Base-by-base conservation (phyloP, 2,329 filamentous ascomycete genomes). In the Verticillium dahliae region DNA sequence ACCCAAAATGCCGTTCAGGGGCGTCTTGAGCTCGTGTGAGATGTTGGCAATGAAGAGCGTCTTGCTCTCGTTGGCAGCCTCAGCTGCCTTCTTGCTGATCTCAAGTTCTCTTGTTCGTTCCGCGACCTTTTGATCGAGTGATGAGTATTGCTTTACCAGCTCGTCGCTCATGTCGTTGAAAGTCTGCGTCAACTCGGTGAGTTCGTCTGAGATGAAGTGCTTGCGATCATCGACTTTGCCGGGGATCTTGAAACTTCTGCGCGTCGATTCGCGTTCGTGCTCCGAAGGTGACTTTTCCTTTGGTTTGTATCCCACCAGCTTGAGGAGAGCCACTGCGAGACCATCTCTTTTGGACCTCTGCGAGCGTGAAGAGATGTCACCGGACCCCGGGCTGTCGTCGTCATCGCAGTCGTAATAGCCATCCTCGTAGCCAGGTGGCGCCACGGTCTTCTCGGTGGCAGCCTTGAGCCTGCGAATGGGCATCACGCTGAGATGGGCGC, bases 31-130 rank as follows among this genome's bases (percentile, higher is more conserved):
- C 73, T 98, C 85, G 68, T 88, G 86, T 1, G 86, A 89, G 58
- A 98, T 97, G 69, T 98, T 98, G 18, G 95, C 95, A 65, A 99
- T 96, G 77, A 98, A 98, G 9, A 98, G 81, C 0, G 95, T 98
- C 77, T 99, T 99, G 80, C 91, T 96, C 75, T 97, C 91, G 69
- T 97, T 97, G 3, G 93, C 93, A n/a, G 91, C 90, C 74, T 97
- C 93, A 1, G 93, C 93, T 1, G 92, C 91, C 76, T 92, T 91
- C 73, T 97, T 97, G 77, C 90, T 96, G 64, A 91, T 85, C 70
- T 96, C 92, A 0, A 97, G 80, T 73, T 97, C 90, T 39, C 85
- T 85, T 0, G 93, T 97, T 61, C 93, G 83, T 72, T 93, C 87
- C 6, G 85, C 85, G 1, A 97, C 93, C 68, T 94, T 89, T 61